A percentile compares a stretch with the other conserved stretches of the same genome.
These are phyloP conservation scores for Penicillium parvum DNA, from an alignment of 495 filamentous ascomycete species.

Conservation along the genomic window DNA sequence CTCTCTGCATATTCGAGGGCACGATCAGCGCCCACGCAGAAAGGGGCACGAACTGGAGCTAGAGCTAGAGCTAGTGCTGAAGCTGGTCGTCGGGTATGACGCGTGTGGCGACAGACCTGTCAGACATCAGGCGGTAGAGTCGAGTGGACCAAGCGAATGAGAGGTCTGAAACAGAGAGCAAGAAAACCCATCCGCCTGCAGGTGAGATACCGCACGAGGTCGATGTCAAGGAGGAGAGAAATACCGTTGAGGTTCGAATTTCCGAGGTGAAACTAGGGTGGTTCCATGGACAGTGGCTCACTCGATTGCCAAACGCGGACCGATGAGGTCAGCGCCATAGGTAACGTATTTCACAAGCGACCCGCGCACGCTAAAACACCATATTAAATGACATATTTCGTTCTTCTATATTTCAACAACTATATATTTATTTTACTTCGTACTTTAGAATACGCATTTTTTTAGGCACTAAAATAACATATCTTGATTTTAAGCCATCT, in stretches of 20 bases:
- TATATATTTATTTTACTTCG: too few relatives aligned
- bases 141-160: conserved; percentile 2
- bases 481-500: too few relatives aligned
- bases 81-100: conserved; percentile 18
- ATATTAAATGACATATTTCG: too few relatives aligned
- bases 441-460: too few relatives aligned
- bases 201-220: not conserved
- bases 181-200: not conserved
- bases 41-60: conserved; percentile 11
- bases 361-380: too few relatives aligned
- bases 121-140: conserved; percentile 13
- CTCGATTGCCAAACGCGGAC: conserved; percentile 10
- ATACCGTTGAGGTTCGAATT: too few relatives aligned
- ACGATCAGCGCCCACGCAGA: conserved; percentile 5
- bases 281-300: not conserved
- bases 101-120: conserved; percentile 25
- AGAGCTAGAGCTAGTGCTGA: conserved; percentile 9
- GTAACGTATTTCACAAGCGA: not conserved
- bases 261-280: not conserved
- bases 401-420: too few relatives aligned
- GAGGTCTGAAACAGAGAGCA: not conserved
- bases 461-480: too few relatives aligned
- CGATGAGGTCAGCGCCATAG: conserved; percentile 20
- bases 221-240: not conserved
- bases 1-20: conserved; percentile 9